phyloP scores from a whole-genome alignment of 805 yeast genomes.

The Myxozyma melibiosi region DNA sequence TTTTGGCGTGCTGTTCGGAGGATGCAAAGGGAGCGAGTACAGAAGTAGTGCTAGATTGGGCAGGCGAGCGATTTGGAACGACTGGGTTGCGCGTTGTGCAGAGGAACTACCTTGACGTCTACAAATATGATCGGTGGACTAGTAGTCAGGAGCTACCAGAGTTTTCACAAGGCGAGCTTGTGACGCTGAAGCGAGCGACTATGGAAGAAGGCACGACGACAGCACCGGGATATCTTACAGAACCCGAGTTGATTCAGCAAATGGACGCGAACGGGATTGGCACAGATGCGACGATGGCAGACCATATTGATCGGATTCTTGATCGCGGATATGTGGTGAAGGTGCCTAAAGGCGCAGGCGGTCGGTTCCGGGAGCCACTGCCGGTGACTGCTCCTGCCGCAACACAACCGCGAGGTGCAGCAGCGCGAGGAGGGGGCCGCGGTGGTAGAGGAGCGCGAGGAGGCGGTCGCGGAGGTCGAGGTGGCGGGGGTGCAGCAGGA shows the following conservation, averaged over 20 bases:
- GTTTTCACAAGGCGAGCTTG: conserved; percentile 57
- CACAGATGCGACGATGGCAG: conserved; percentile 98
- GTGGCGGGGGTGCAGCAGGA: conserved; percentile 13
- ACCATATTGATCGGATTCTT: conserved; percentile 83
- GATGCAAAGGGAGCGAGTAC: conserved; percentile 83
- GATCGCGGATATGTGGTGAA: conserved; percentile 65
- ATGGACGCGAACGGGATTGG: conserved; percentile 99
- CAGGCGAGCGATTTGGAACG: conserved; percentile 67
- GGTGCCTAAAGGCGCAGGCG: conserved; percentile 28
- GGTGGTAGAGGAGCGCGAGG: conserved; percentile 24
- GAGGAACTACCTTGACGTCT: conserved; percentile 78
- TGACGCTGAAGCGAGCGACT: conserved; percentile 58
- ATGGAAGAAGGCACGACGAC: conserved; percentile 74
- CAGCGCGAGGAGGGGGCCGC: conserved; percentile 12
- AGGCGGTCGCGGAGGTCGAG: conserved; percentile 21
- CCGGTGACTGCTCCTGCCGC: conserved; percentile 6
- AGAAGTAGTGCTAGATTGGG: conserved; percentile 71
- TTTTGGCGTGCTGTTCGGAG: conserved; percentile 86
- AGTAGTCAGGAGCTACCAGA: conserved; percentile 64
- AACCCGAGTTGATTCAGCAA: conserved; percentile 83
- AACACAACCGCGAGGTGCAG: conserved; percentile 36
- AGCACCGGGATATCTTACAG: conserved; percentile 85
- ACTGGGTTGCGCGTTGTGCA: conserved; percentile 76
- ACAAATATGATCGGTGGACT: conserved; percentile 78
- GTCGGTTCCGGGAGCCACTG: conserved; percentile 20